Evolutionary conservation across 768 basidiomycete species (phyloP), one percentile per base, ranked within the genome.

Genomic region (Leucocoprinus sp.): DNA sequence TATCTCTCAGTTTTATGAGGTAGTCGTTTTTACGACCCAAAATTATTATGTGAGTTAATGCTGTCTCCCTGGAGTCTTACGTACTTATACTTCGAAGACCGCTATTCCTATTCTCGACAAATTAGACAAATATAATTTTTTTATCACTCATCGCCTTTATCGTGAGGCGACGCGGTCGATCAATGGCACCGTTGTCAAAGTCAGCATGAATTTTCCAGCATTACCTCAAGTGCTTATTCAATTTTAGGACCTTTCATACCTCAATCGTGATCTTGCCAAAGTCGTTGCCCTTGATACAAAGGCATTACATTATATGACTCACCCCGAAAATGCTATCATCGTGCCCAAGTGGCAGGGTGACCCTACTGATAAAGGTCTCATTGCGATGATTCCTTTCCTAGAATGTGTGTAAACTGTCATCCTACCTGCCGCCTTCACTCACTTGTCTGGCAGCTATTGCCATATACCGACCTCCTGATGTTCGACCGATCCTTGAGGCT

Each of bases 1-100:
- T 62, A 78, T 99, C 38, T 90, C 92, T 0, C 95, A 97, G 58
- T 99, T 98, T 69, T 99, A 92, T 61, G 96, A 99, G 69, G 79
- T 98, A 47, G 95, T 98, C 26, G 71, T 99, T 43, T 99, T 98
- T 68, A 98, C 93, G 8, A 75, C 82, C 14, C 91, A 95, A 65
- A 77, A 87, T 45, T 72, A 76, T 56, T 97, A 95, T 63, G 93
- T 95, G 53, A 39, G 88, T 75, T 2, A 34, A n/a, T 18, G 5
- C 4, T n/a, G 14, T 40, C 37, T 23, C 5, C 27, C 36, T 18
- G 31, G 18, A 48, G 12, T 41, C 27, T 37, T 26, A 41, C 47
- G 22, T 51, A 48, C 17, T 7, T 14, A 14, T 23, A 17, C 18
- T 8, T 54, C 11, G 5, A 7, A 97, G 91, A 93, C 90, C 50